A percentile compares a stretch with the other conserved stretches of the same genome.
These are phyloP conservation scores for Penicillium ucsense DNA, from an alignment of 495 filamentous ascomycete genomes.

Conservation along the genomic window DNA sequence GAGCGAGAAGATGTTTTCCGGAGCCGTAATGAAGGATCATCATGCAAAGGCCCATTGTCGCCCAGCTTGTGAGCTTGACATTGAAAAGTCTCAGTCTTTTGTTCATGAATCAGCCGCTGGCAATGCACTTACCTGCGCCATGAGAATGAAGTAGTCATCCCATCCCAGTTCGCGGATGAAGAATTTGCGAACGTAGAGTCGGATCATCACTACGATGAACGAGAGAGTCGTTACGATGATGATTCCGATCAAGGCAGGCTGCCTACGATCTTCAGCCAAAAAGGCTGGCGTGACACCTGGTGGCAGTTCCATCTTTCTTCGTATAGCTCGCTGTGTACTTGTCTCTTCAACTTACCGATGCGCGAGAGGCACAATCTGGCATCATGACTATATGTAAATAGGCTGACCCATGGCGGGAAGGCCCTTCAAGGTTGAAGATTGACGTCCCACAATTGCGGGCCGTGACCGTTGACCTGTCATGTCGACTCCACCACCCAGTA, in stretches of 20 bases:
- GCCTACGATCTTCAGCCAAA: slow-evolving; percentile 7
- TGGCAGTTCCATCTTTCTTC: background rate
- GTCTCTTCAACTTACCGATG: too few species aligned
- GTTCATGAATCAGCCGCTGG: background rate
- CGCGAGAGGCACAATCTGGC: too few species aligned
- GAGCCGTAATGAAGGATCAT: background rate
- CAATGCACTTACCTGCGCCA: background rate
- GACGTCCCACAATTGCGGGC: background rate
- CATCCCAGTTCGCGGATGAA: background rate
- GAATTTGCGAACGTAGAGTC: background rate
- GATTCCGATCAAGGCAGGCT: slow-evolving; percentile 4
- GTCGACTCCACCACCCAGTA: background rate
- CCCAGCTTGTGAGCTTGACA: background rate
- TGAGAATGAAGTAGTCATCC: background rate
- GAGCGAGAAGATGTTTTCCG: background rate
- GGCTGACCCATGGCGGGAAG: too few species aligned
- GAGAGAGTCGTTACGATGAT: slow-evolving; percentile 5
- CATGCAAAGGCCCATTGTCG: background rate
- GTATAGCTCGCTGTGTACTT: background rate
- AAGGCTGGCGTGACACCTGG: background rate
- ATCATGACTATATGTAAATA: too few species aligned
- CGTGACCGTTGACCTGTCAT: background rate
- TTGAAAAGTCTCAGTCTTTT: background rate
- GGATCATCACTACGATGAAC: background rate
- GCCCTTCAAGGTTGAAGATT: too few species aligned